Conservation (phyloP, 75 land plant species). For the Picea glauca region DNA sequence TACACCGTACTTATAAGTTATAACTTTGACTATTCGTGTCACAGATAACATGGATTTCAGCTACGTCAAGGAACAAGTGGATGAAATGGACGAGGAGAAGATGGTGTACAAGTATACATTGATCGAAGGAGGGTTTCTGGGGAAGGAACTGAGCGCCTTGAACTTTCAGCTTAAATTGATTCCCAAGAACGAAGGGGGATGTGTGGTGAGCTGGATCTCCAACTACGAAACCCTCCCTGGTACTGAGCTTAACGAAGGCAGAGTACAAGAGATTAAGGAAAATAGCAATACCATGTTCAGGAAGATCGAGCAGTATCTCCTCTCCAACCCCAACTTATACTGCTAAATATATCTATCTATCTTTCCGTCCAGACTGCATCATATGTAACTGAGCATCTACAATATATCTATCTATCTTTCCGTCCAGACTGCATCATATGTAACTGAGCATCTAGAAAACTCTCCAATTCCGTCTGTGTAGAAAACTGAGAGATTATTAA, state of each 20-base stretch:
- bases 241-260: constrained; percentile 13
- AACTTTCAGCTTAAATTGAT: constrained; percentile 10
- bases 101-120: constrained; percentile 15
- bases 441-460: too few relatives aligned
- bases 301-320: constrained; percentile 34
- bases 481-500: too few relatives aligned
- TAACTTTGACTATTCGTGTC: too few relatives aligned
- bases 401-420: too few relatives aligned
- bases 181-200: too few relatives aligned
- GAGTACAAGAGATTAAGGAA: constrained; percentile 20
- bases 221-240: constrained; percentile 12
- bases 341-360: neutral
- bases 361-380: too few relatives aligned
- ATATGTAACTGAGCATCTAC: too few relatives aligned
- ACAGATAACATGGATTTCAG: constrained; percentile 9
- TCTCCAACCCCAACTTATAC: constrained; percentile 25
- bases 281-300: constrained; percentile 14
- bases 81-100: constrained; percentile 19
- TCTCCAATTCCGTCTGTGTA: too few relatives aligned
- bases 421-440: too few relatives aligned
- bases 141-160: constrained; percentile 5
- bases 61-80: constrained; percentile 15
- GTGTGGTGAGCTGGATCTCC: constrained; percentile 3
- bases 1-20: too few relatives aligned
- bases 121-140: constrained; percentile 27